A percentile compares a stretch with the other conserved stretches of the same genome.
These are phyloP conservation scores for Ceratocystis huliohia DNA, from an alignment of 2,329 filamentous ascomycete genomes.

Conservation along the genomic window DNA sequence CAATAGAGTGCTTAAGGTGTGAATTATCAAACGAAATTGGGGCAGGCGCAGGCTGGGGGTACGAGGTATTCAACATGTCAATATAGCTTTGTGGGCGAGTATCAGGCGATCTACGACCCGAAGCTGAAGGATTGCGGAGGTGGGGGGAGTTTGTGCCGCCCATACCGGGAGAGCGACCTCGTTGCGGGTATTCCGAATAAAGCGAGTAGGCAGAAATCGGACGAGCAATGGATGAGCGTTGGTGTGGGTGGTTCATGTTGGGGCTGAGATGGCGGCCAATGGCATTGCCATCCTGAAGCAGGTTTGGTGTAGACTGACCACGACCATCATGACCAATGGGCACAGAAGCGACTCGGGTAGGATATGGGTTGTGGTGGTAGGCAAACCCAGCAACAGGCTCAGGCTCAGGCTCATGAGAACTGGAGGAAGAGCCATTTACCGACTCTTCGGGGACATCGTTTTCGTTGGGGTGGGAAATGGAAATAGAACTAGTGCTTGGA, in stretches of 20 bases:
- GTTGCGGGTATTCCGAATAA: constrained; percentile 53
- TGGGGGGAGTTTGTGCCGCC: constrained; percentile 30
- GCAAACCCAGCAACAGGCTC: constrained; percentile 45
- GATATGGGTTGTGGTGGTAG: constrained; percentile 47
- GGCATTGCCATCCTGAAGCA: constrained; percentile 34
- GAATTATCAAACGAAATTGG: constrained; percentile 67
- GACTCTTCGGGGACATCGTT: constrained; percentile 34
- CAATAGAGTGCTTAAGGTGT: constrained; percentile 63
- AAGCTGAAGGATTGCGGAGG: constrained; percentile 36
- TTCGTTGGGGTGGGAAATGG: constrained; percentile 35
- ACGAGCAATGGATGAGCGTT: constrained; percentile 48
- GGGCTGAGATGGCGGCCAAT: constrained; percentile 53
- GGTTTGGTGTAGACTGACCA: constrained; percentile 39
- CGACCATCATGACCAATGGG: constrained; percentile 32
- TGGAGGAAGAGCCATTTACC: constrained; percentile 33
- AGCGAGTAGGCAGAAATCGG: constrained; percentile 67
- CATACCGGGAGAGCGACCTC: constrained; percentile 48
- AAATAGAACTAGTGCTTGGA: constrained; percentile 45
- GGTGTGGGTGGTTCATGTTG: constrained; percentile 37
- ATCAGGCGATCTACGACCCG: constrained; percentile 45
- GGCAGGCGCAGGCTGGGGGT: constrained; percentile 61
- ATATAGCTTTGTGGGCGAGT: constrained; percentile 41
- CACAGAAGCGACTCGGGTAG: constrained; percentile 33
- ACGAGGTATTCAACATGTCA: constrained; percentile 55
- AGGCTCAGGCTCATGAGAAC: constrained; percentile 36